Evolutionary conservation across 2,329 filamentous ascomycete genomes (phyloP).

Genomic region (Trichoderma atrobrunneum): DNA sequence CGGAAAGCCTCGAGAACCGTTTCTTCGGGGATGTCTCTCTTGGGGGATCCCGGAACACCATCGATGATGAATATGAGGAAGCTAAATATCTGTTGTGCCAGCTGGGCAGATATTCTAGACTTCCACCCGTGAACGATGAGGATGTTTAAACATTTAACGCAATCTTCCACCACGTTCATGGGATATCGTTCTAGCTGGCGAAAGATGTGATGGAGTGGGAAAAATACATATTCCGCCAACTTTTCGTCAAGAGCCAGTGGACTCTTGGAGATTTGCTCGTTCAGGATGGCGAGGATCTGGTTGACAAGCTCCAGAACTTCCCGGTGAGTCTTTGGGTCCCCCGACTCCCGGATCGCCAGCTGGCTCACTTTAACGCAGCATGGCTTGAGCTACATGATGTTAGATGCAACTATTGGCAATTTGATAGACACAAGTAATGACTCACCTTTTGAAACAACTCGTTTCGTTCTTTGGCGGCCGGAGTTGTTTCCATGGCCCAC

Average conservation of each 20-base stretch:
- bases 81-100: conserved; percentile 82
- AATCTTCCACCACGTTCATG: conserved; percentile 69
- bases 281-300: conserved; percentile 47
- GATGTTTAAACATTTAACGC: conserved; percentile 70
- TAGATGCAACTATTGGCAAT: not conserved
- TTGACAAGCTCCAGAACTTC: conserved; percentile 46
- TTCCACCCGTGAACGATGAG: conserved; percentile 80
- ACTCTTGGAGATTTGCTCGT: conserved; percentile 43
- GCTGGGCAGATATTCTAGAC: conserved; percentile 62
- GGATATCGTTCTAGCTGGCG: conserved; percentile 71
- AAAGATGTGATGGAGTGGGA: conserved; percentile 84
- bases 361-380: conserved; percentile 60
- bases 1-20: conserved; percentile 67
- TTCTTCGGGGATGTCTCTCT: conserved; percentile 63
- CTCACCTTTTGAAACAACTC: conserved; percentile 39
- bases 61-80: conserved; percentile 79
- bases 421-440: not conserved
- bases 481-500: conserved; percentile 22
- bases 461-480: conserved; percentile 28
- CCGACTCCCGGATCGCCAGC: conserved; percentile 49
- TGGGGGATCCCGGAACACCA: conserved; percentile 58
- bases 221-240: conserved; percentile 91
- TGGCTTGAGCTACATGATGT: conserved; percentile 56
- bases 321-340: conserved; percentile 40
- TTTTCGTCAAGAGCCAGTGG: conserved; percentile 66